Percentiles rank a stretch among this genome's conserved stretches.
These are phyloP conservation scores for Cymbidium sinense DNA, from an alignment of 106 monocot species.

Conservation along the genomic window DNA sequence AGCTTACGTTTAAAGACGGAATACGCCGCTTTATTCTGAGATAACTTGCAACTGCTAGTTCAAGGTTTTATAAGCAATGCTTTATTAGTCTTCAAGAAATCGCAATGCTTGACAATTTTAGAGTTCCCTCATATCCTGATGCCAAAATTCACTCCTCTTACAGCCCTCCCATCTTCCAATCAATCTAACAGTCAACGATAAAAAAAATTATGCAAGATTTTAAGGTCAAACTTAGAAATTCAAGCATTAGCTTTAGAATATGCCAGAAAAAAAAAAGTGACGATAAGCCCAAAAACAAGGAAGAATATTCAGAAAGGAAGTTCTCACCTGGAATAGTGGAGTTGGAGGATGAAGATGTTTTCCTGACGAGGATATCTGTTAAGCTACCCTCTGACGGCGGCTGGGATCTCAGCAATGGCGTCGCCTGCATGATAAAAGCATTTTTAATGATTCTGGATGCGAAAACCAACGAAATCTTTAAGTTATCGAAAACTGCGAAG, in stretches of 20 bases:
- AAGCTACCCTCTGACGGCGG: constrained; percentile 58
- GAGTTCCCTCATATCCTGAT: background rate
- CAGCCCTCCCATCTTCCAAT: background rate
- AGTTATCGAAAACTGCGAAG: background rate
- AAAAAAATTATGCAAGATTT: background rate
- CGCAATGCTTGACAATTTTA: background rate
- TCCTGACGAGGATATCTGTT: constrained; percentile 75
- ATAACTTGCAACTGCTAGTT: background rate
- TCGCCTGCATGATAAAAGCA: constrained; percentile 29
- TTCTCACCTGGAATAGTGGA: constrained; percentile 23
- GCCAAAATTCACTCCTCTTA: background rate
- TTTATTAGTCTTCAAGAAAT: background rate
- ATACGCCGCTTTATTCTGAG: too few relatives aligned
- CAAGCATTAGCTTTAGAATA: background rate
- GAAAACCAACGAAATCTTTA: background rate
- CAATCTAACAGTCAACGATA: background rate
- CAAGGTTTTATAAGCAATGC: background rate
- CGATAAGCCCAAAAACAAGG: background rate
- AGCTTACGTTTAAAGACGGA: background rate
- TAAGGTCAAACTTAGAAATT: background rate
- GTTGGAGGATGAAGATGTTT: constrained; percentile 28
- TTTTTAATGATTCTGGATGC: background rate
- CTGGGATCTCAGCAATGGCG: constrained; percentile 58
- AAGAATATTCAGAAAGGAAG: background rate
- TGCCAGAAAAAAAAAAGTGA: background rate